These are phyloP conservation scores for Microdochium trichocladiopsis DNA, from an alignment of 2,329 filamentous ascomycete genomes.

Conservation along the genomic window DNA sequence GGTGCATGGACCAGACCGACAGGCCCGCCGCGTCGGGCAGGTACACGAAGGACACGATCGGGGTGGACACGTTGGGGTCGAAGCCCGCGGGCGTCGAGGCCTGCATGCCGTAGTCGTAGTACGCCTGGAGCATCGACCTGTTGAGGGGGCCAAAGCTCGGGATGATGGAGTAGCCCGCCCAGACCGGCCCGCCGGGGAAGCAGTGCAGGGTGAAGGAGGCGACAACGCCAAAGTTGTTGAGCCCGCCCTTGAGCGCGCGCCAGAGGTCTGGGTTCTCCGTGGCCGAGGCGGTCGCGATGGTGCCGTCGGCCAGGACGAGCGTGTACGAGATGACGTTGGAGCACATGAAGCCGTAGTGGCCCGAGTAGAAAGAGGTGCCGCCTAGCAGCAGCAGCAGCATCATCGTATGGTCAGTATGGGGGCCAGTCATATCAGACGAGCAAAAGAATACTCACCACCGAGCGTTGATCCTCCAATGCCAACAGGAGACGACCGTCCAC, in stretches of 20 bases:
- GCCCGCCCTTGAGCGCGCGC: conserved; percentile 2
- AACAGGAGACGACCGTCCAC: conserved; percentile 13
- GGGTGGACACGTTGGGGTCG: neutral
- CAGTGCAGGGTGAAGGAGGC: neutral
- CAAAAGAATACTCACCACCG: conserved; percentile 13
- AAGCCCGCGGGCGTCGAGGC: neutral
- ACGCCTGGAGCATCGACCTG: neutral
- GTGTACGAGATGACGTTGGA: conserved; percentile 4
- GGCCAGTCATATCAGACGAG: no score
- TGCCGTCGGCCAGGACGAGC: conserved; percentile 27
- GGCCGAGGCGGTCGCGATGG: conserved; percentile 24
- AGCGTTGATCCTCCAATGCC: conserved; percentile 16
- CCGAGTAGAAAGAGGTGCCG: conserved; percentile 15
- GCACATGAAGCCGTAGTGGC: conserved; percentile 30
- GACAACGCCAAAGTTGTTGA: conserved; percentile 3
- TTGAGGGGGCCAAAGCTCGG: neutral
- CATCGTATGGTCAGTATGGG: no score
- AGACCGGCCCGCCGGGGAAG: neutral
- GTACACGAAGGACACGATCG: neutral
- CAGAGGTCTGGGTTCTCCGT: conserved; percentile 27
- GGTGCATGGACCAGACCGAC: neutral
- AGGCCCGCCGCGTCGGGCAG: neutral
- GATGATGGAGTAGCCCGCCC: neutral
- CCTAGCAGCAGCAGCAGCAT: conserved; percentile 10
- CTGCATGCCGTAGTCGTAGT: neutral